phyloP scores from a whole-genome alignment of 352 stramenopile species.

The Globisporangium mamillatum region DNA sequence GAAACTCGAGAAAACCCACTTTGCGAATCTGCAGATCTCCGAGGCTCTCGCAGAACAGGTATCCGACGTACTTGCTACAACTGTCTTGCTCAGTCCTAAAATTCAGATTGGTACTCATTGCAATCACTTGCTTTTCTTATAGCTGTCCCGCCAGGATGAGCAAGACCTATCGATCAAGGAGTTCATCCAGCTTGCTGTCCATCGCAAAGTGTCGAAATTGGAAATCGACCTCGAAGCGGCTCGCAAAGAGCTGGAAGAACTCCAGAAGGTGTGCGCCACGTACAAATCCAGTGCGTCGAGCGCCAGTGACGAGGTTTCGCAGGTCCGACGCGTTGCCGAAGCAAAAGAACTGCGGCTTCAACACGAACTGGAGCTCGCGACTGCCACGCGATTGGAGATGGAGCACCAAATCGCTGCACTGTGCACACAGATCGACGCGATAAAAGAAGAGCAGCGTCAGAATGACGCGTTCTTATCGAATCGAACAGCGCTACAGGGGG shows the following conservation, averaged over 20 bases:
- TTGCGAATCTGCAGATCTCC: slow-evolving; percentile 59
- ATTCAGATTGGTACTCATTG: background rate
- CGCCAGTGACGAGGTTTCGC: slow-evolving; percentile 31
- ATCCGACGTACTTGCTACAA: background rate
- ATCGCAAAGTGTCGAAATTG: slow-evolving; percentile 37
- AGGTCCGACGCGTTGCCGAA: slow-evolving; percentile 29
- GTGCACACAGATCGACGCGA: slow-evolving; percentile 33
- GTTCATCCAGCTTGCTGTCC: slow-evolving; percentile 54
- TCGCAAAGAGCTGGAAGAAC: slow-evolving; percentile 35
- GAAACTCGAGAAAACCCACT: slow-evolving; percentile 62
- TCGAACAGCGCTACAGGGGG: slow-evolving; percentile 24
- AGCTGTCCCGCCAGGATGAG: slow-evolving; percentile 50
- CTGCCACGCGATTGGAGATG: slow-evolving; percentile 47
- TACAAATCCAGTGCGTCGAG: slow-evolving; percentile 33
- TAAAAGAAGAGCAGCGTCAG: slow-evolving; percentile 42
- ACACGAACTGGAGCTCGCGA: slow-evolving; percentile 49
- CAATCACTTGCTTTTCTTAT: background rate
- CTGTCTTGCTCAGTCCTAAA: background rate
- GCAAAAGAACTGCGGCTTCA: slow-evolving; percentile 36
- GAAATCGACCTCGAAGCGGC: slow-evolving; percentile 35
- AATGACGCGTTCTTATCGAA: slow-evolving; percentile 29
- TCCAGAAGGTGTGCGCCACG: slow-evolving; percentile 22
- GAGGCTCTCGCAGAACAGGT: slow-evolving; percentile 63
- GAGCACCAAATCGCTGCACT: slow-evolving; percentile 52
- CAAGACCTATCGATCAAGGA: slow-evolving; percentile 59